Evolutionary conservation across 2,329 filamentous ascomycete genomes (phyloP), one percentile per base, ranked within the genome.

Genomic region (Zasmidium cellare): DNA sequence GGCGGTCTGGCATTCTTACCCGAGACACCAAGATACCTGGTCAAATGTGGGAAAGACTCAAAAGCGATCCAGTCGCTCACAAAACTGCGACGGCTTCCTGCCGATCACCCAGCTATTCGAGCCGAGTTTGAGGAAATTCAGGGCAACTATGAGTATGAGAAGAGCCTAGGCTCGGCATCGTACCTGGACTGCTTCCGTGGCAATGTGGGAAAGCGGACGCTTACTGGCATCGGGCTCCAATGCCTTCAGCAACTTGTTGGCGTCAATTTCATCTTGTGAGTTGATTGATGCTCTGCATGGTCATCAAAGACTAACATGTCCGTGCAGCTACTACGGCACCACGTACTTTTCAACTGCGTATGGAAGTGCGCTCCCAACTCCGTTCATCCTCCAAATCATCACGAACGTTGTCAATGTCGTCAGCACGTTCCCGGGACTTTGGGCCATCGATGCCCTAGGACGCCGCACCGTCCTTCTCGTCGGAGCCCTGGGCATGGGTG

Each of bases 131-230:
- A 86, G 24, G 91, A 96, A 77, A 90, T 96, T 64, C 82, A 92
- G 57, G 91, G 90, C 78, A 96, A 96, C 80, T 84, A 92, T 76
- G 88, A 89, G 76, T 91, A 92, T 72, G 91, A 96, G 80, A 80
- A 87, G 69, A 87, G 58, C 84, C 87, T 69, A 73, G 66, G 67
- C 31, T 69, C 82, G 66, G 80, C 80, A 63, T 82, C 83, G 64
- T 91, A 87, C 80, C 79, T 87, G 69, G 79, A 80, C 66, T 84
- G 81, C 71, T 94, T 79, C 60, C 82, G 82, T 71, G 71, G 65
- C 23, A 72, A 86, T 61, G 79, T 89, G 0, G 86, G 86, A 57
- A 88, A 88, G 63, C 85, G 89, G 60, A 85, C 87, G 1, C 71
- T 89, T 46, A 91, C 89, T 3, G 89, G 89, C 46, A 91, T 87